phyloP scores from a whole-genome alignment of 768 basidiomycete species.

The Tylopilus balloui region DNA sequence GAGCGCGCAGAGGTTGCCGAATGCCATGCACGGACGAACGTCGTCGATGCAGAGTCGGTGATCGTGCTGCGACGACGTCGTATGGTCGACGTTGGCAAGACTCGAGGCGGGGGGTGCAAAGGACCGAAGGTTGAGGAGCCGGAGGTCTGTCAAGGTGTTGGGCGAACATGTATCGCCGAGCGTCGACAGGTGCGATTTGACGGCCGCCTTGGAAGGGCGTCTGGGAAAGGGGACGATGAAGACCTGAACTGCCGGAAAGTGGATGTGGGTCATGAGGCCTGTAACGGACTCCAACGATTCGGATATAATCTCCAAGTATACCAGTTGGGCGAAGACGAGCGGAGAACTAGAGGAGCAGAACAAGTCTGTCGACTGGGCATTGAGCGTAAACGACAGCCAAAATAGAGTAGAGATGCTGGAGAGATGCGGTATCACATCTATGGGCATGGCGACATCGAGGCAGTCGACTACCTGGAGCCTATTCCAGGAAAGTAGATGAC shows the following conservation, averaged over 20 bases:
- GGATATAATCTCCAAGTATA: constrained; percentile 1
- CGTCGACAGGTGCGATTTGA: neutral
- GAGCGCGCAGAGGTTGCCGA: neutral
- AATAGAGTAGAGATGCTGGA: neutral
- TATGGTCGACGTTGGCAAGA: neutral
- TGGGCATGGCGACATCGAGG: neutral
- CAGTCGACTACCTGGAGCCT: neutral
- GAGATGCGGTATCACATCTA: neutral
- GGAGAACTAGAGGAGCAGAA: neutral
- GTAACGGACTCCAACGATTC: neutral
- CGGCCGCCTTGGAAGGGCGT: neutral
- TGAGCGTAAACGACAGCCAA: neutral
- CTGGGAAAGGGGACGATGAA: neutral
- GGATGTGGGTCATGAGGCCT: neutral
- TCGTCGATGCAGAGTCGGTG: neutral
- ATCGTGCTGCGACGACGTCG: neutral
- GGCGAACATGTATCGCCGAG: neutral
- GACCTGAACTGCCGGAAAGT: neutral
- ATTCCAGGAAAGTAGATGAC: neutral
- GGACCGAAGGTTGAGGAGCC: neutral
- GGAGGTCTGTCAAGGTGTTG: neutral
- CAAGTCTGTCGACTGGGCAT: neutral
- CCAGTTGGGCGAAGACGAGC: constrained; percentile 1
- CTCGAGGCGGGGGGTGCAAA: neutral
- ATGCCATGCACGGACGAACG: neutral